Percentiles rank a stretch among this genome's conserved stretches.
Conservation (phyloP, 2,329 filamentous ascomycete species). For the Alternaria rosae region DNA sequence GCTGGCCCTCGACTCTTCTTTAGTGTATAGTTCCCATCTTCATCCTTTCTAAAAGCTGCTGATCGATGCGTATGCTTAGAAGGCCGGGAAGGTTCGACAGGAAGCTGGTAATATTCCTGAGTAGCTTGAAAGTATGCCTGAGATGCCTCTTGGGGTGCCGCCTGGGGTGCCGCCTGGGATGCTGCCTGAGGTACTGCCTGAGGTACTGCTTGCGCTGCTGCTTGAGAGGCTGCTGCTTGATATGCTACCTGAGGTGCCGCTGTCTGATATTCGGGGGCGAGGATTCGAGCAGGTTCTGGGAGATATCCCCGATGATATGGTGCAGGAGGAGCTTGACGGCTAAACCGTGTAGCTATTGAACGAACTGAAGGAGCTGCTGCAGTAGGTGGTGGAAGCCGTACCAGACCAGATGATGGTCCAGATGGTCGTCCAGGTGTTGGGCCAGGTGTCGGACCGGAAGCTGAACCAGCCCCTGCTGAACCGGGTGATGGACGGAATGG, state of each 20-base stretch:
- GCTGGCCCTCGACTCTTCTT: background rate
- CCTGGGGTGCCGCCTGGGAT: too few relatives aligned
- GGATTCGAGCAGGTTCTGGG: background rate
- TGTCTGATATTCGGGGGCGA: background rate
- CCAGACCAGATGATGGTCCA: too few relatives aligned
- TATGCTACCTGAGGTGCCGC: background rate
- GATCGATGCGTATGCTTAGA: background rate
- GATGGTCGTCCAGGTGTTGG: too few relatives aligned
- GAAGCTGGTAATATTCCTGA: background rate
- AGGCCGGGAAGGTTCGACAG: background rate
- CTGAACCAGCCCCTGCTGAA: too few relatives aligned
- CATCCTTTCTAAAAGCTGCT: background rate
- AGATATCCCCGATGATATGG: background rate
- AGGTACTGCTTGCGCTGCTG: background rate
- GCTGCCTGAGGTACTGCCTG: background rate
- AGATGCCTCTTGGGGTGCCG: background rate
- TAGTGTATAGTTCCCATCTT: background rate
- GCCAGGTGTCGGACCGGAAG: too few relatives aligned
- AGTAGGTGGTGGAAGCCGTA: background rate
- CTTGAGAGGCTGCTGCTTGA: background rate
- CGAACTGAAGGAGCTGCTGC: background rate
- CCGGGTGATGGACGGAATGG: background rate
- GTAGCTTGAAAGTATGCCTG: background rate
- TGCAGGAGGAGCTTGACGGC: background rate
- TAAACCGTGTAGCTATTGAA: background rate